Percentiles rank a stretch among this genome's conserved stretches.
Conservation (phyloP, 352 stramenopile species). For the Phytophthora aleatoria region DNA sequence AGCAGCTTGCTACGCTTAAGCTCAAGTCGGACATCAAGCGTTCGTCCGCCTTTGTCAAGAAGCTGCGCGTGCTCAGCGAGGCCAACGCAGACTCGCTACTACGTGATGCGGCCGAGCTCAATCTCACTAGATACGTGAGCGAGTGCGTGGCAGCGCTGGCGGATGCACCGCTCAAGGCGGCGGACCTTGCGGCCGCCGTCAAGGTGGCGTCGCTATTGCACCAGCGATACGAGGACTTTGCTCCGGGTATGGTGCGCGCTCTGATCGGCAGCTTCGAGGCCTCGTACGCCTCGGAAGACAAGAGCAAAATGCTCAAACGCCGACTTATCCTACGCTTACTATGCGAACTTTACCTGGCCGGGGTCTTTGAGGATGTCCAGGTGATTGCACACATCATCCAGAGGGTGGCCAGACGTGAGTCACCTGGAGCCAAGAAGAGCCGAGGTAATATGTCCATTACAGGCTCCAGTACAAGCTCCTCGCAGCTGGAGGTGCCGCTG, state of each 20-base stretch:
- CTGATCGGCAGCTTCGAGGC: constrained; percentile 66
- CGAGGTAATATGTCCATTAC: constrained; percentile 52
- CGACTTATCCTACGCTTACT: constrained; percentile 81
- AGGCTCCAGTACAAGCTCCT: constrained; percentile 14
- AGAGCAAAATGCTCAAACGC: constrained; percentile 76
- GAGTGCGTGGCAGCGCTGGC: constrained; percentile 92
- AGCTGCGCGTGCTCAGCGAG: constrained; percentile 89
- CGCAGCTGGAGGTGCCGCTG: constrained; percentile 90
- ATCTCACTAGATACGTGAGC: constrained; percentile 95
- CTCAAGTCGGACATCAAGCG: constrained; percentile 99
- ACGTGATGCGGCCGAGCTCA: constrained; percentile 91
- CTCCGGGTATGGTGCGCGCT: constrained; percentile 53
- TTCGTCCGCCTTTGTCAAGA: constrained; percentile 98
- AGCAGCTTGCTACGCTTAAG: constrained; percentile 88
- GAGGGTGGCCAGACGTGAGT: constrained; percentile 65
- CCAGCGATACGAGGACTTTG: constrained; percentile 92
- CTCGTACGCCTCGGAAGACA: constrained; percentile 67
- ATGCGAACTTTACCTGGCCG: constrained; percentile 81
- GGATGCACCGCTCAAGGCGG: constrained; percentile 86
- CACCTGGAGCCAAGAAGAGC: constrained; percentile 22
- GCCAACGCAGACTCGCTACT: constrained; percentile 67
- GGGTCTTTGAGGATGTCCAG: constrained; percentile 77
- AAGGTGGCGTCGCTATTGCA: constrained; percentile 91
- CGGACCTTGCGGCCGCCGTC: constrained; percentile 87
- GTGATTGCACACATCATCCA: constrained; percentile 86